Evolutionary conservation across 345 rosid genomes (phyloP), one percentile per base, ranked within the genome.

Genomic region (Corchorus capsularis): DNA sequence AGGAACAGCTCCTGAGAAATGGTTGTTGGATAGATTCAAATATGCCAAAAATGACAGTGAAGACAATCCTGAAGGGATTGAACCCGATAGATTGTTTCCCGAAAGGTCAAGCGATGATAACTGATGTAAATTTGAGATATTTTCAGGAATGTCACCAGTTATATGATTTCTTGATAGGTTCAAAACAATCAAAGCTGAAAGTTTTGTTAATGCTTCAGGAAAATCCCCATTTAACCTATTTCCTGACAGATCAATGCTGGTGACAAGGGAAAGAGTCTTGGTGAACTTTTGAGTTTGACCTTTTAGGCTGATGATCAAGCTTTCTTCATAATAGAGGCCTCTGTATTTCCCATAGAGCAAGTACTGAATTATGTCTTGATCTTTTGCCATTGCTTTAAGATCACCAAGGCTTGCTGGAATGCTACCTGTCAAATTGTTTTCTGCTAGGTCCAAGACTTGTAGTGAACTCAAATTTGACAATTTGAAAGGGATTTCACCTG

Each of bases 81-180:
- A 59, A 60, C 88, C 87, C 3, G 85, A 82, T 6, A 87, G 80
- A 35, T 20, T 55, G 56, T 87, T 89, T 62, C 78, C 78, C 54
- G 90, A 85, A 56, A 89, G 84, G 81, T 86, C 92, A 63, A 88
- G 87, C 19, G 89, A 86, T 17, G 74, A 46, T 65, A 88, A 62
- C 55, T 85, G 84, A 37, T 16, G 76, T 80, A 88, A 27, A 27
- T 47, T 63, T 1, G 86, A 85, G 46, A 88, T 80, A 66, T 74
- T 83, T 67, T 37, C 79, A 11, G 84, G 84, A 63, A 88, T 79
- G 11, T 49, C 49, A 50, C 86, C 86, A 0, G 4, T 47, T 52
- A 86, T 75, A 20, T 79, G 78, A 63, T 85, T 88, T 16, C 77
- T 34, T 49, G 88, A 85, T 70, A 85, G 52, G 83, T 86, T 88